Evolutionary conservation across 148 eudicot species (phyloP).

Genomic region (Spergularia marina): DNA sequence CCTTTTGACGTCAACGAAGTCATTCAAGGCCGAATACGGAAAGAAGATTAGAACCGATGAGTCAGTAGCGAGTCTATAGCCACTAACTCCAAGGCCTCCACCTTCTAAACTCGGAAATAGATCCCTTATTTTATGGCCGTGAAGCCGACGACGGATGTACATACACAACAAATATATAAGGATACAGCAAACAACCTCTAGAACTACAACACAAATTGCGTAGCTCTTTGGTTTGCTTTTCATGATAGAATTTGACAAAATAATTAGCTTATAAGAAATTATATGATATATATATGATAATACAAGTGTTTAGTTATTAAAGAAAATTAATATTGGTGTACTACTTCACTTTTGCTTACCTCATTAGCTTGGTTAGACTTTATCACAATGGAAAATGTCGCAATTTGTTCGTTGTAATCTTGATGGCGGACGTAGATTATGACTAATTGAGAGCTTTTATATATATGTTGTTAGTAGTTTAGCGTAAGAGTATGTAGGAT

Average conservation of each 20-base stretch:
- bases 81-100: neutral
- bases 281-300: neutral
- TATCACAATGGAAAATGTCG: neutral
- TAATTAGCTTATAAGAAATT: neutral
- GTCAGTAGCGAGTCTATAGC: neutral
- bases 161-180: constrained; percentile 21
- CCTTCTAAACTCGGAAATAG: neutral
- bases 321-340: neutral
- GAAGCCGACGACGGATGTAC: constrained; percentile 20
- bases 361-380: neutral
- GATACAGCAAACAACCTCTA: constrained; percentile 20
- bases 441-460: too few species aligned
- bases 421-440: too few species aligned
- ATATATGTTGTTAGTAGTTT: too few species aligned
- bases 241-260: too few species aligned
- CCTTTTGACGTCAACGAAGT: constrained; percentile 35
- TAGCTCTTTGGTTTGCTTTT: constrained; percentile 3
- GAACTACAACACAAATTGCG: constrained; percentile 3
- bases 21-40: constrained; percentile 33
- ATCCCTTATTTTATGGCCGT: constrained; percentile 8
- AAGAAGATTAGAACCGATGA: constrained; percentile 23
- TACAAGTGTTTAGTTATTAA: neutral
- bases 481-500: too few species aligned
- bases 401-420: too few species aligned
- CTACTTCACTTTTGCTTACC: neutral